Percentiles rank a stretch among this genome's conserved stretches.
Conservation (phyloP, 2,329 filamentous ascomycete species). For the Cryphonectria naterciae region DNA sequence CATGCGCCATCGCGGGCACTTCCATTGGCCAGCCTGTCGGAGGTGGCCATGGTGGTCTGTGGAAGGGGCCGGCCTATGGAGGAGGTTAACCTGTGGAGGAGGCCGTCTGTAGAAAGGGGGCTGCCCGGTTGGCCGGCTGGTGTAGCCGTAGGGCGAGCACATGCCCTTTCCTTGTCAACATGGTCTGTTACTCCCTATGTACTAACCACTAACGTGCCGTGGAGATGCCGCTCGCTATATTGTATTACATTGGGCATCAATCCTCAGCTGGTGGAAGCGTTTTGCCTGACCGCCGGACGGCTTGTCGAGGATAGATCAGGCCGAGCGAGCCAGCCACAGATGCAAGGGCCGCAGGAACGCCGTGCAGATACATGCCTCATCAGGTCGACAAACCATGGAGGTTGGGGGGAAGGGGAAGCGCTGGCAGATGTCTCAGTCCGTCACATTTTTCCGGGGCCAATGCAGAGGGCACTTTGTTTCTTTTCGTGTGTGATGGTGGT, state of each 20-base stretch:
- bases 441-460: neutral
- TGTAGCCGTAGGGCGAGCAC: neutral
- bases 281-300: neutral
- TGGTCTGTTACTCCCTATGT: neutral
- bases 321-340: conserved; percentile 10
- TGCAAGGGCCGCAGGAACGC: neutral
- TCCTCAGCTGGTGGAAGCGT: neutral
- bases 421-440: neutral
- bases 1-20: neutral
- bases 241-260: neutral
- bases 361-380: neutral
- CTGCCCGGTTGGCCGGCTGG: neutral
- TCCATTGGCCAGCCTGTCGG: neutral
- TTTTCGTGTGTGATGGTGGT: neutral
- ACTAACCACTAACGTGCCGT: neutral
- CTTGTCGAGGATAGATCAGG: neutral
- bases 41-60: conserved; percentile 1
- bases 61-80: neutral
- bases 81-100: neutral
- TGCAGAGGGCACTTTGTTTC: neutral
- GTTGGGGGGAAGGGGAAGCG: neutral
- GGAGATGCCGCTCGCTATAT: neutral
- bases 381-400: neutral
- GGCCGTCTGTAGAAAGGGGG: neutral
- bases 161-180: neutral